Evolutionary conservation across 73 alveolate species (phyloP).

Genomic region (Paraurostyla sp.): DNA sequence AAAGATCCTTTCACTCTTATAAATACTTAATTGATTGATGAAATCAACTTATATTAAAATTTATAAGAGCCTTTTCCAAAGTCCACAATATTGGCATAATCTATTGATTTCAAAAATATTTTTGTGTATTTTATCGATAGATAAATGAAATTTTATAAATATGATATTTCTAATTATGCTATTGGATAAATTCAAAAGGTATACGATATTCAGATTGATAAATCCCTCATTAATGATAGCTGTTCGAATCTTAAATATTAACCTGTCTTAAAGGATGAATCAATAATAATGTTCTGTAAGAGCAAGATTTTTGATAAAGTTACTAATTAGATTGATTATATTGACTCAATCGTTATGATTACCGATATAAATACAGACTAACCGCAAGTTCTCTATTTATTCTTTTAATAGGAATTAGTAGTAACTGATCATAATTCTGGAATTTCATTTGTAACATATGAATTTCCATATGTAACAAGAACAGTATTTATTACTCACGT

Average conservation of each 20-base stretch:
- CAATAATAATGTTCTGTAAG: background rate
- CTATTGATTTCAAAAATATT: background rate
- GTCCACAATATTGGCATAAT: background rate
- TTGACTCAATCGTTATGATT: background rate
- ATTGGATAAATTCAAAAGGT: background rate
- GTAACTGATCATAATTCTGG: too few relatives aligned
- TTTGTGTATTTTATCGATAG: background rate
- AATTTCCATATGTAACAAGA: too few relatives aligned
- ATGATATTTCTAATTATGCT: background rate
- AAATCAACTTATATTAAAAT: too few relatives aligned
- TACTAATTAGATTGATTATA: background rate
- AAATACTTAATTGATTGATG: too few relatives aligned
- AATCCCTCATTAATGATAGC: background rate
- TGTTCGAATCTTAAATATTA: background rate
- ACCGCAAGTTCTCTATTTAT: background rate
- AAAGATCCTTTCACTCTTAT: too few relatives aligned
- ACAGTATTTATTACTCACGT: too few relatives aligned
- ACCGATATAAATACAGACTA: background rate
- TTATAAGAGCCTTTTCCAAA: conserved; percentile 11
- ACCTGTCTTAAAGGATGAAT: too few relatives aligned
- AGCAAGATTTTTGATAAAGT: background rate
- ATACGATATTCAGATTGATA: background rate
- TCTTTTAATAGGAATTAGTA: too few relatives aligned
- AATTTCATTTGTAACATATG: too few relatives aligned
- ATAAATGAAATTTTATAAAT: background rate